These are phyloP conservation scores for Anthostomella pinea DNA, from an alignment of 2,329 filamentous ascomycete species.

Conservation along the genomic window DNA sequence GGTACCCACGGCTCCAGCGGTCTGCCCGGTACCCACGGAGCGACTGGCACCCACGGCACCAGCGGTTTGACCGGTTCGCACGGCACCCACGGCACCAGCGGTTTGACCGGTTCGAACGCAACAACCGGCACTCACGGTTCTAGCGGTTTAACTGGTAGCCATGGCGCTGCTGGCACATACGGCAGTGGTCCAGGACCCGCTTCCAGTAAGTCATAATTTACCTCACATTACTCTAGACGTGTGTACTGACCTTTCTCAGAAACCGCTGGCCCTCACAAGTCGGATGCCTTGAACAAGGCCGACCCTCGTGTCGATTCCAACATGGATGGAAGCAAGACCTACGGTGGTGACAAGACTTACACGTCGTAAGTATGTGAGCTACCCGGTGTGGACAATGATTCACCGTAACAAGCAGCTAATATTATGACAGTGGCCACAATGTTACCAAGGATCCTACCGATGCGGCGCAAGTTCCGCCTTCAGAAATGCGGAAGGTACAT, in stretches of 20 bases:
- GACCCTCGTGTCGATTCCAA: conserved; percentile 56
- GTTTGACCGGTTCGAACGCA: conserved; percentile 29
- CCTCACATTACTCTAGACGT: too few relatives aligned
- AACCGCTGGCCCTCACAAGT: conserved; percentile 52
- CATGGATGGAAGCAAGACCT: conserved; percentile 51
- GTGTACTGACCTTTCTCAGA: conserved; percentile 38
- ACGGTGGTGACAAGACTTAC: conserved; percentile 52
- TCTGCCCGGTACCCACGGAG: conserved; percentile 21
- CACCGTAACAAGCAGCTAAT: neutral
- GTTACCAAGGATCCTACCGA: conserved; percentile 47
- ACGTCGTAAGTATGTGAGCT: conserved; percentile 38
- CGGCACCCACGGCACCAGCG: conserved; percentile 11
- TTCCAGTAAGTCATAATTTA: too few relatives aligned
- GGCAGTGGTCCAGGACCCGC: conserved; percentile 32
- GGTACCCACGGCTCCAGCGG: conserved; percentile 40
- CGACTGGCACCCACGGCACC: conserved; percentile 20
- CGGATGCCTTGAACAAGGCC: conserved; percentile 51
- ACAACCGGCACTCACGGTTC: conserved; percentile 17
- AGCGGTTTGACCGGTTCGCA: conserved; percentile 5
- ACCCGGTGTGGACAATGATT: neutral
- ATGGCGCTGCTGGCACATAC: too few relatives aligned
- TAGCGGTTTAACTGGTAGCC: conserved; percentile 7
- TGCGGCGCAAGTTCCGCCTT: conserved; percentile 56
- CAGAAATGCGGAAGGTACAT: conserved; percentile 46
- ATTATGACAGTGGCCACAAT: conserved; percentile 7